Conservation (phyloP, 2,329 filamentous ascomycete species). For the Penicillium glabrum region DNA sequence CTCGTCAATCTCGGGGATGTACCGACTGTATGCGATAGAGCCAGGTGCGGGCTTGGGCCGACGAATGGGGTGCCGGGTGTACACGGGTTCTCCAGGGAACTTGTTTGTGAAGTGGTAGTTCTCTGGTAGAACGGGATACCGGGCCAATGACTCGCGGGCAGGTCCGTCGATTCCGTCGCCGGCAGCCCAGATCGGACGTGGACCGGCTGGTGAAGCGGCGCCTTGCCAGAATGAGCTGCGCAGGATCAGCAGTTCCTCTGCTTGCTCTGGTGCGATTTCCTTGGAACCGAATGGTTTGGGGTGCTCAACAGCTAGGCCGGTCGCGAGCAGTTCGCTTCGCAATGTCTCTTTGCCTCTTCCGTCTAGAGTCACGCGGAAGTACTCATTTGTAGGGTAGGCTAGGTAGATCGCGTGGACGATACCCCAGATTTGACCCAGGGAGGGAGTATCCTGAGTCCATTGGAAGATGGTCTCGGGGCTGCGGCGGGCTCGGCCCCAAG, state of each 20-base stretch:
- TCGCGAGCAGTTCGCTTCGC: conserved; percentile 40
- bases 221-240: conserved; percentile 68
- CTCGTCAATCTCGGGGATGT: conserved; percentile 72
- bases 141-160: conserved; percentile 23
- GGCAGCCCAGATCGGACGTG: conserved; percentile 62
- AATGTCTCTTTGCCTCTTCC: conserved; percentile 38
- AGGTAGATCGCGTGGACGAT: conserved; percentile 48
- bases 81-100: conserved; percentile 50
- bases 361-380: conserved; percentile 43
- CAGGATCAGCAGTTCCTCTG: conserved; percentile 48
- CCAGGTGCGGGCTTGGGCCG: conserved; percentile 70
- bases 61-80: conserved; percentile 69
- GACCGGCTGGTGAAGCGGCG: conserved; percentile 65
- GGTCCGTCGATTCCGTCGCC: conserved; percentile 38
- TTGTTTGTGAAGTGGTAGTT: conserved; percentile 49
- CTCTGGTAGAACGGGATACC: conserved; percentile 31
- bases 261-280: conserved; percentile 19
- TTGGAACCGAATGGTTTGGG: conserved; percentile 21
- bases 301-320: conserved; percentile 28
- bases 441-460: conserved; percentile 40
- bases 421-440: conserved; percentile 50
- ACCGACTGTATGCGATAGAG: conserved; percentile 73
- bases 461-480: conserved; percentile 43
- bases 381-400: conserved; percentile 45
- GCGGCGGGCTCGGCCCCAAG: conserved; percentile 48